These are phyloP conservation scores for Bipolaris cookei DNA, from an alignment of 2,329 filamentous ascomycete species.

Conservation along the genomic window DNA sequence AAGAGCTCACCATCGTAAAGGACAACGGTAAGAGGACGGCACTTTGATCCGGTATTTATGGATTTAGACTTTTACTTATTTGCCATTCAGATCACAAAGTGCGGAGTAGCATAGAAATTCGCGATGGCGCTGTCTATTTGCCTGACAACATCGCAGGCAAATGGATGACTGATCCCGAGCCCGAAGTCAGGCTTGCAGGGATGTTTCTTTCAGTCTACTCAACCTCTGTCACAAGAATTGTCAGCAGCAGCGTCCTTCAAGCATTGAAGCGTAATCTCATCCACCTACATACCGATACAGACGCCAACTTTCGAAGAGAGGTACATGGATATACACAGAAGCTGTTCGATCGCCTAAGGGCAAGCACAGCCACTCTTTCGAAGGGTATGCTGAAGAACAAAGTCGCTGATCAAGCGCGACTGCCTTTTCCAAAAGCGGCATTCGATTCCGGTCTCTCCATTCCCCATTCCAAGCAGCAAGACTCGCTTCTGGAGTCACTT, in stretches of 20 bases:
- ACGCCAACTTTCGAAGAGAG: constrained; percentile 85
- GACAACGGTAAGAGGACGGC: constrained; percentile 43
- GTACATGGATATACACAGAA: constrained; percentile 75
- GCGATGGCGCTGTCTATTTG: constrained; percentile 56
- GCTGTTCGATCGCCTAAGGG: constrained; percentile 73
- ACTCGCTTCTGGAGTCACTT: constrained; percentile 58
- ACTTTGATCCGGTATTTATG: too few relatives aligned
- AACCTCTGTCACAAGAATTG: constrained; percentile 73
- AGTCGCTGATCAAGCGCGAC: constrained; percentile 8
- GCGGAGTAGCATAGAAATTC: constrained; percentile 33
- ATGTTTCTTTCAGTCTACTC: constrained; percentile 81
- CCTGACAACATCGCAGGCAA: constrained; percentile 54
- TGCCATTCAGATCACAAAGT: constrained; percentile 31
- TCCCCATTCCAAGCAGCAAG: constrained; percentile 3
- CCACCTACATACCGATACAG: constrained; percentile 79
- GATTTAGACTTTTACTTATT: not conserved
- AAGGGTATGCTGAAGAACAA: constrained; percentile 25
- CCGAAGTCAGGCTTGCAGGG: constrained; percentile 73
- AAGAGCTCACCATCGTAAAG: constrained; percentile 54
- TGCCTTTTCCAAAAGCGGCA: constrained; percentile 27
- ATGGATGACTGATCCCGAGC: constrained; percentile 47
- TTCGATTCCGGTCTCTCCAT: not conserved
- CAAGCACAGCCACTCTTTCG: constrained; percentile 42
- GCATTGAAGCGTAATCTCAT: constrained; percentile 70
- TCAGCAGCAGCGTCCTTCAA: constrained; percentile 66